Evolutionary conservation across 306 rosid species (phyloP), one percentile per base, ranked within the genome.

Genomic region (Prunus armeniaca): DNA sequence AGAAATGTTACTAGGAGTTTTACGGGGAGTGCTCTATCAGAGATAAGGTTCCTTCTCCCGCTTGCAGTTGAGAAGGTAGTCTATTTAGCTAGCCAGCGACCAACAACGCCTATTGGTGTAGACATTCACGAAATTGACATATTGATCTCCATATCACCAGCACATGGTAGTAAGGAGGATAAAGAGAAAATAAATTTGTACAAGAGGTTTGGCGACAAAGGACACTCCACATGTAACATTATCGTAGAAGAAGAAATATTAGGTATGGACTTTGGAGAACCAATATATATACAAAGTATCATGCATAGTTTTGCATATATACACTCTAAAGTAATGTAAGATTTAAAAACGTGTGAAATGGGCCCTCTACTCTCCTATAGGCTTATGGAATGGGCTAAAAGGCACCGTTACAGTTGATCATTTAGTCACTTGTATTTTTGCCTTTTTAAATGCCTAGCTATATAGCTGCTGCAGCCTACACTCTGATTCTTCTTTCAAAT

Each of bases 181-280:
- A 27, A 72, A 38, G 54, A 7, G 61, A 71, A 25, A 71, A 25
- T 12, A 52, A 55, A 28, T 24, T 46, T 61, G 17, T 30, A 2
- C 8, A 45, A 58, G 74, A 58, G 74, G 65, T 72, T 51, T 54
- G n/a, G 17, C 38, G 46, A 72, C 74, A 69, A 66, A 55, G 34
- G 76, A 77, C 82, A 60, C 66, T 69, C 85, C 76, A 73, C 85
- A 43, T 78, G 79, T 56, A 38, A 38, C 43, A 38, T 18, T 19
- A 5, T 60, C 58, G 2, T 17, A 46, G 73, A 49, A 69, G 73
- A 24, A 24, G 58, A 18, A 50, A 51, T 43, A 60, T 45, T 58
- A 57, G 80, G 50, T 52, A 38, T 74, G 15, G 54, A 28, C 54
- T 46, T 72, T 22, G 50, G 41, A 72, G 66, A 22, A 56, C 20